phyloP scores from a whole-genome alignment of 805 yeast species.

The Ogataea methanolica region DNA sequence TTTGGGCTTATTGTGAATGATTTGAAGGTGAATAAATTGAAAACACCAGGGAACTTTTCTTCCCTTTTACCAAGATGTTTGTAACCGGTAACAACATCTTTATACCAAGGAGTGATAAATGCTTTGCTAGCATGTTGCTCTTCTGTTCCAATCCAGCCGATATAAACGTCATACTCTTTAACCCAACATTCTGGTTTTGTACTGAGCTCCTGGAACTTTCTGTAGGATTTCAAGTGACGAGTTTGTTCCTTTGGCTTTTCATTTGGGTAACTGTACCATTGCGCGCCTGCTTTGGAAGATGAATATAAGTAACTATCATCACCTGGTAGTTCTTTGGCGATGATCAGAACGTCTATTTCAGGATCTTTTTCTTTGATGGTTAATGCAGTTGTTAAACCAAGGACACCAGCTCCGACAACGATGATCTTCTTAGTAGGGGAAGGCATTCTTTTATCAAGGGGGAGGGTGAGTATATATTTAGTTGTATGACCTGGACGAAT shows the following conservation, averaged over 20 bases:
- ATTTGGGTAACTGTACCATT: constrained; percentile 45
- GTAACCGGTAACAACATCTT: constrained; percentile 38
- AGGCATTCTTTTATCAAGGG: too few relatives aligned
- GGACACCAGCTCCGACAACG: constrained; percentile 44
- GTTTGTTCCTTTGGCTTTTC: constrained; percentile 5
- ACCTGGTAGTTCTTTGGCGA: constrained; percentile 52
- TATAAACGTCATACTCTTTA: constrained; percentile 19
- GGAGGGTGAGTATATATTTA: too few relatives aligned
- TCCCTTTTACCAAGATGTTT: constrained; percentile 25
- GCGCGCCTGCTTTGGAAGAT: constrained; percentile 70
- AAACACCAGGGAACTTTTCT: constrained; percentile 32
- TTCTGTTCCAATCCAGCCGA: constrained; percentile 10
- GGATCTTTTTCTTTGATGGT: constrained; percentile 22
- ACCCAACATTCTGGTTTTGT: constrained; percentile 34
- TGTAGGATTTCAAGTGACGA: constrained; percentile 34
- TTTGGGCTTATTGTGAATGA: constrained; percentile 59
- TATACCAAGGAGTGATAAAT: constrained; percentile 42
- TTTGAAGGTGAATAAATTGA: constrained; percentile 35
- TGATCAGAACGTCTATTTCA: constrained; percentile 34
- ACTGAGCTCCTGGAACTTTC: constrained; percentile 31
- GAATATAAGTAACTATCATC: constrained; percentile 46
- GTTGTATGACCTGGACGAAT: too few relatives aligned
- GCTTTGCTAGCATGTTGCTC: neutral
- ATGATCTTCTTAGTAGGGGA: constrained; percentile 9
- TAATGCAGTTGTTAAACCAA: constrained; percentile 51